A percentile compares a stretch with the other conserved stretches of the same genome.
phyloP scores from a whole-genome alignment of 2,329 filamentous ascomycete species.

The Leptographium radiaticola region DNA sequence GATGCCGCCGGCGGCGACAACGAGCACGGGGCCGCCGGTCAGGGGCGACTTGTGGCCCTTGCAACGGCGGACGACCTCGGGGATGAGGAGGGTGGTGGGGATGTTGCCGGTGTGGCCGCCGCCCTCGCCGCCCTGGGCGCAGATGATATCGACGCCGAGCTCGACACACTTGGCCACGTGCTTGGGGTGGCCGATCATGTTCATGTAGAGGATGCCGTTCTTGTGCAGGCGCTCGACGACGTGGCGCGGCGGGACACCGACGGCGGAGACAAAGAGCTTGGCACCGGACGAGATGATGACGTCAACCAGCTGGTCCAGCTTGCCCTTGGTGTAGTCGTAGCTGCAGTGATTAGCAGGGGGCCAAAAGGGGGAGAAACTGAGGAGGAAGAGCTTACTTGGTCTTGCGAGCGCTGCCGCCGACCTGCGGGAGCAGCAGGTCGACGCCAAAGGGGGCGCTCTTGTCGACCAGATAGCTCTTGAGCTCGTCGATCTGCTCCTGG shows the following conservation, averaged over 20 bases:
- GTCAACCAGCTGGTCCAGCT: slow-evolving; percentile 78
- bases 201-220: slow-evolving; percentile 89
- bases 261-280: slow-evolving; percentile 90
- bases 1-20: slow-evolving; percentile 87
- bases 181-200: slow-evolving; percentile 99
- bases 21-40: slow-evolving; percentile 77
- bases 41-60: slow-evolving; percentile 73
- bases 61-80: slow-evolving; percentile 72
- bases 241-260: slow-evolving; percentile 79
- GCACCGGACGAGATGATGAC: slow-evolving; percentile 88
- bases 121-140: slow-evolving; percentile 94
- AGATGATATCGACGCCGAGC: slow-evolving; percentile 88
- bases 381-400: slow-evolving; percentile 52
- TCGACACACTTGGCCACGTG: slow-evolving; percentile 94
- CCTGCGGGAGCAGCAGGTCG: slow-evolving; percentile 84
- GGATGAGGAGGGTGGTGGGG: slow-evolving; percentile 84
- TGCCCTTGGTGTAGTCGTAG: slow-evolving; percentile 99
- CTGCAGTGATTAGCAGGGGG: slow-evolving; percentile 30
- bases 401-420: slow-evolving; percentile 87
- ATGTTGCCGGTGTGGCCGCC: slow-evolving; percentile 94
- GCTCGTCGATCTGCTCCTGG: slow-evolving; percentile 82
- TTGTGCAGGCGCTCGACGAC: slow-evolving; percentile 86
- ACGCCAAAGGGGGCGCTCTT: slow-evolving; percentile 95
- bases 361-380: not conserved
- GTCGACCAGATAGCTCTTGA: slow-evolving; percentile 77